These are phyloP conservation scores for Acanthamoeba lenticulata DNA, from an alignment of 208 protist genomes.

Conservation along the genomic window DNA sequence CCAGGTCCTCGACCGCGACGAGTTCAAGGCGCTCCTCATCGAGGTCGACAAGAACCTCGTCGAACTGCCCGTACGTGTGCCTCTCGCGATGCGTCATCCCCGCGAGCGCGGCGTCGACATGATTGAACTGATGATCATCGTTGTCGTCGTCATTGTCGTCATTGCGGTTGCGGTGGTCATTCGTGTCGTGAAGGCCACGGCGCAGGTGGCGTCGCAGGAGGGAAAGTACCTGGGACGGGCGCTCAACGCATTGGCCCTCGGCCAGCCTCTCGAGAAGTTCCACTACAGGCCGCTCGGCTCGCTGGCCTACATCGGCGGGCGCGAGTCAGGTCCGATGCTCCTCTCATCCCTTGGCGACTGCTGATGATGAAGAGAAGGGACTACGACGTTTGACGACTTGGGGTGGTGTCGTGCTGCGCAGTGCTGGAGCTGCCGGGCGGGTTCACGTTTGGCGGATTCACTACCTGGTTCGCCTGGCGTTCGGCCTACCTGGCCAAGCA, in stretches of 20 bases:
- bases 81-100: not conserved
- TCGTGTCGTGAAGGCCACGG: not conserved
- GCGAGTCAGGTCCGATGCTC: not conserved
- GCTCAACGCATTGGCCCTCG: not conserved
- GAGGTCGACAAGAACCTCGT: conserved; percentile 13
- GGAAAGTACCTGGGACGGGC: not conserved
- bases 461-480: conserved; percentile 42
- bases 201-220: conserved; percentile 33
- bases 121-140: too few relatives aligned
- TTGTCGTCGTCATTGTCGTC: not conserved
- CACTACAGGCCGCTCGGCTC: not conserved
- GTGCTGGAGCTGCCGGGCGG: conserved; percentile 14
- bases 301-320: conserved; percentile 4
- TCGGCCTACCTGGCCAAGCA: conserved; percentile 11
- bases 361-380: not conserved
- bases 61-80: not conserved
- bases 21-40: conserved; percentile 23
- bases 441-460: conserved; percentile 35
- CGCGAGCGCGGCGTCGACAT: too few relatives aligned
- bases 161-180: not conserved
- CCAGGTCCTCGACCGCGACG: not conserved
- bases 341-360: not conserved
- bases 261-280: not conserved
- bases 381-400: not conserved
- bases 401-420: not conserved